Conservation (phyloP, 139 green algal species). For the Klebsormidium nitens region DNA sequence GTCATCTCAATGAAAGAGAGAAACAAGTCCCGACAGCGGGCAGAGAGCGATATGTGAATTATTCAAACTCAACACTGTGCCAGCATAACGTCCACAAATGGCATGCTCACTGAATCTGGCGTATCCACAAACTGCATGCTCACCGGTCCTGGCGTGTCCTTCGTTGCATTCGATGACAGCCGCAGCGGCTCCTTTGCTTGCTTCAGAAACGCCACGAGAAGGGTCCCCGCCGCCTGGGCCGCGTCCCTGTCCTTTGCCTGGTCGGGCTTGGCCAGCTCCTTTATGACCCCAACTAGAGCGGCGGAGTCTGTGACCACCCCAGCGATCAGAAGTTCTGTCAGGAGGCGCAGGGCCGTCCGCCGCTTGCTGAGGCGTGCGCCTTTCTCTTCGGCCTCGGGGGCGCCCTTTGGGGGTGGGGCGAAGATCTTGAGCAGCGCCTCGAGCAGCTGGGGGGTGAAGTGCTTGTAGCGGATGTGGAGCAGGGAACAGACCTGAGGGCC, state of each 20-base stretch:
- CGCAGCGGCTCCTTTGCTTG: conserved; percentile 27
- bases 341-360: conserved; percentile 66
- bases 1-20: no score
- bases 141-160: no score
- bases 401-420: not conserved
- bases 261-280: conserved; percentile 35
- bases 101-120: no score
- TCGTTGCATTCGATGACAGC: conserved; percentile 22
- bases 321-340: conserved; percentile 71
- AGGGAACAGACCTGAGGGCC: conserved; percentile 58
- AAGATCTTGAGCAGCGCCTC: conserved; percentile 43
- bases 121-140: no score
- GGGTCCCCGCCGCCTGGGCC: conserved; percentile 44
- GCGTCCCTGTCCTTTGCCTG: conserved; percentile 49
- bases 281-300: conserved; percentile 56
- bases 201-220: conserved; percentile 70
- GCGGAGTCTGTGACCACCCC: conserved; percentile 55
- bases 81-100: no score
- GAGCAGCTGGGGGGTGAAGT: conserved; percentile 56
- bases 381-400: not conserved
- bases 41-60: no score
- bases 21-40: no score
- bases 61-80: no score
- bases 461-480: conserved; percentile 79
- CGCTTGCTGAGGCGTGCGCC: conserved; percentile 39